Conservation (phyloP, 2,329 filamentous ascomycete genomes). For the Colletotrichum sp. region DNA sequence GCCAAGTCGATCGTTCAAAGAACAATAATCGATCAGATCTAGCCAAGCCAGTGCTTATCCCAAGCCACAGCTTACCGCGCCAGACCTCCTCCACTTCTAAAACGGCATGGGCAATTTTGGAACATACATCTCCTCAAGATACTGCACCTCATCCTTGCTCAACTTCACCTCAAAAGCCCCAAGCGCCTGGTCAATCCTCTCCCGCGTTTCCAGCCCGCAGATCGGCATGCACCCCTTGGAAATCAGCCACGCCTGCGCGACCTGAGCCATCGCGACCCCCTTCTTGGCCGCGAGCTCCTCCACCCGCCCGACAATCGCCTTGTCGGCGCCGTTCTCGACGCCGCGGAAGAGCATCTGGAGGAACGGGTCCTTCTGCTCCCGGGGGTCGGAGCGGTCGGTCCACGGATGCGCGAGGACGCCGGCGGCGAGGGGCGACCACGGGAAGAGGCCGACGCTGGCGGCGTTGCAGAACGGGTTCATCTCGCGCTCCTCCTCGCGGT, state of each 20-base stretch:
- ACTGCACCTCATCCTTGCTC: not conserved
- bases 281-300: conserved; percentile 3
- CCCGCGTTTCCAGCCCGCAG: conserved; percentile 2
- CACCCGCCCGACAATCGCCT: not conserved
- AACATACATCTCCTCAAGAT: conserved; percentile 8
- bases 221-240: conserved; percentile 5
- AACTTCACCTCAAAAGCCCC: not conserved
- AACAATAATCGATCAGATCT: not conserved
- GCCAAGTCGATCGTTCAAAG: not conserved
- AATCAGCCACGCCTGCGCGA: conserved; percentile 10
- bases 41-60: not conserved
- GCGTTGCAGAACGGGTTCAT: conserved; percentile 45
- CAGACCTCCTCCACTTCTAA: not conserved
- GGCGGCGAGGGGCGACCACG: conserved; percentile 11
- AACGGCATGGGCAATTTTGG: not conserved
- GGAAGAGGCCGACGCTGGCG: conserved; percentile 37
- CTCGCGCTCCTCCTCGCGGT: conserved; percentile 60
- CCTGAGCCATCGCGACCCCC: conserved; percentile 6
- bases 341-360: conserved; percentile 2
- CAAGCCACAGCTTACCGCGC: not conserved
- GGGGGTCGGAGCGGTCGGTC: not conserved
- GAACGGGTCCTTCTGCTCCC: conserved; percentile 5
- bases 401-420: conserved; percentile 12
- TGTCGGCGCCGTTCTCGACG: not conserved
- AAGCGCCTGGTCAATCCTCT: conserved; percentile 14